A percentile compares a stretch with the other conserved stretches of the same genome.
phyloP scores from a whole-genome alignment of 768 basidiomycete genomes.

The Phanerochaete carnosa region DNA sequence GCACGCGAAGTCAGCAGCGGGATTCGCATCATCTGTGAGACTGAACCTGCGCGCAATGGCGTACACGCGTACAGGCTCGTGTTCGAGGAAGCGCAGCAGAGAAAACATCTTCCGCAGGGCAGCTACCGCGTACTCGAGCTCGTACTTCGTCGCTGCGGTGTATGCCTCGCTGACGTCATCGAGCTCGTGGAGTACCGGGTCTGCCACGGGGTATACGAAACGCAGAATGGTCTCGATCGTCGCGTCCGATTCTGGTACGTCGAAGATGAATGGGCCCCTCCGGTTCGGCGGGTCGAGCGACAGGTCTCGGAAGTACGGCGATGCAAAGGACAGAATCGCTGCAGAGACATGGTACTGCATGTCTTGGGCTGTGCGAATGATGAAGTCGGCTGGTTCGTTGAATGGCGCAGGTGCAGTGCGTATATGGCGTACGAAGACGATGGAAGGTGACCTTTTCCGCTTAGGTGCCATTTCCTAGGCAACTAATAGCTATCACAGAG shows the following conservation, averaged over 20 bases:
- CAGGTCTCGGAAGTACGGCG: constrained; percentile 63
- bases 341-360: constrained; percentile 1
- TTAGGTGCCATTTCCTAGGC: not conserved
- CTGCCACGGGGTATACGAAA: constrained; percentile 59
- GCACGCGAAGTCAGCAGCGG: constrained; percentile 60
- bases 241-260: constrained; percentile 48
- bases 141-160: constrained; percentile 60
- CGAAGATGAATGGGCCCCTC: constrained; percentile 41
- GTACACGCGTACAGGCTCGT: constrained; percentile 59
- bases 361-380: not conserved
- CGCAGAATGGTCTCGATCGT: constrained; percentile 50
- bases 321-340: constrained; percentile 54
- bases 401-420: not conserved
- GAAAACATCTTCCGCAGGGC: constrained; percentile 51
- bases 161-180: constrained; percentile 52
- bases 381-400: not conserved
- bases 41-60: constrained; percentile 67
- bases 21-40: constrained; percentile 57
- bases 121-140: constrained; percentile 44
- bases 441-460: not conserved
- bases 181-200: constrained; percentile 48
- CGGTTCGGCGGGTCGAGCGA: constrained; percentile 44
- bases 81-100: constrained; percentile 44
- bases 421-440: not conserved
- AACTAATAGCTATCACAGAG: no score